Base-by-base conservation (phyloP, 2,329 filamentous ascomycete genomes). In the Pseudopyrenochaeta lycopersici region DNA sequence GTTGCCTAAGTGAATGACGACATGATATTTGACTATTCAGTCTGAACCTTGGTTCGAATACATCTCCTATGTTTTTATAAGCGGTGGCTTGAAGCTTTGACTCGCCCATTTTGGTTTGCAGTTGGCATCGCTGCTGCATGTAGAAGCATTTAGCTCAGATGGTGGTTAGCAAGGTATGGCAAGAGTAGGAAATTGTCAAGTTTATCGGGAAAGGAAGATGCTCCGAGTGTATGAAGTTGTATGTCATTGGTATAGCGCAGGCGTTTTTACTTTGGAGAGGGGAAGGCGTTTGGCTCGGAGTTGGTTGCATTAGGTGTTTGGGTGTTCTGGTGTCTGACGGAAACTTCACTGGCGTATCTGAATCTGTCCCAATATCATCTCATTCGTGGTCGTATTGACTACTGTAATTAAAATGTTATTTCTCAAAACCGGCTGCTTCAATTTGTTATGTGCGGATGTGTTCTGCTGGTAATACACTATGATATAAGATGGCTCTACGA, bases 1-100 rank as follows among this genome's bases (percentile, higher is more conserved):
- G 68, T 75, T 52, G 72, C 66, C 20, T 75, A 54, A 61, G 27
- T 1, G 32, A 29, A 14, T 38, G 14, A 18, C 14, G 18, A 10
- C 20, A 39, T 15, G 14, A 17, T 15, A 21, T 33, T 18, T 15
- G 10, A 27, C 39, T 54, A 27, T 45, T 49, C 27, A 49, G 49
- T 56, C 54, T 45, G 20, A 32, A 30, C 38, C 36, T 15, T 29
- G 35, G 32, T n/a, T 27, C 23, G 23, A 5, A 9, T 27, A 27
- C 23, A 27, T 27, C 23, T 27, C 9, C 23, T 27, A 27, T 27
- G 23, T 27, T 27, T 32, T 35, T 17, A 14, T 35, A 14, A 35
- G 12, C 15, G 12, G 15, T 35, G 18, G 49, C 44, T 56, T 49
- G 54, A 56, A 46, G 54, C 54, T 54, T 56, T 46, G 54, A 56